Evolutionary conservation across 768 basidiomycete genomes (phyloP).

Genomic region (Kwoniella sp.): DNA sequence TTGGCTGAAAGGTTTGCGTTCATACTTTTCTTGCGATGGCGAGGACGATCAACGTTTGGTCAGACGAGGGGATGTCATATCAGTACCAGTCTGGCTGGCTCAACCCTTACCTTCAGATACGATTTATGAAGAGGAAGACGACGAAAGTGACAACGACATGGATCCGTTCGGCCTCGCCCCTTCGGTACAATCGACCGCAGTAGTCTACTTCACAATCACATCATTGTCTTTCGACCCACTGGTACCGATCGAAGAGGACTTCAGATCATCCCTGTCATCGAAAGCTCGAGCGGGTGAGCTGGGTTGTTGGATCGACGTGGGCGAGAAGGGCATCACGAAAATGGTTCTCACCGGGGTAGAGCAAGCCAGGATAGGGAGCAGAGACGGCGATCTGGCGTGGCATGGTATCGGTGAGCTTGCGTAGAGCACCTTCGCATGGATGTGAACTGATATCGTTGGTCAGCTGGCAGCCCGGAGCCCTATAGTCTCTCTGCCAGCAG

Average conservation of each 20-base stretch:
- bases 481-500: constrained; percentile 45
- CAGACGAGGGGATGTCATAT: constrained; percentile 41
- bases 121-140: constrained; percentile 59
- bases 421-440: neutral
- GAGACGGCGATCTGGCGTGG: constrained; percentile 54
- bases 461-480: constrained; percentile 12
- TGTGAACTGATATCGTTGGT: neutral
- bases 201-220: constrained; percentile 74
- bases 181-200: constrained; percentile 33
- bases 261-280: constrained; percentile 44
- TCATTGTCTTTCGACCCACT: constrained; percentile 66
- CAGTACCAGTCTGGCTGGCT: constrained; percentile 30
- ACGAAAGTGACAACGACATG: constrained; percentile 4
- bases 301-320: constrained; percentile 78
- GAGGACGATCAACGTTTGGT: constrained; percentile 20
- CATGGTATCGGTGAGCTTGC: constrained; percentile 54
- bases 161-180: neutral
- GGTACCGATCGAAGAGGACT: constrained; percentile 49
- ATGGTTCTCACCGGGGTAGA: constrained; percentile 77
- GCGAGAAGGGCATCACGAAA: constrained; percentile 56
- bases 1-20: constrained; percentile 31
- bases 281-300: constrained; percentile 63
- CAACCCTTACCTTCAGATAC: constrained; percentile 55
- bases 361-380: constrained; percentile 60
- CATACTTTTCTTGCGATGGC: constrained; percentile 16